Evolutionary conservation across 2,329 filamentous ascomycete genomes (phyloP), one percentile per base, ranked within the genome.

Genomic region (Pseudogymnoascus sp.): DNA sequence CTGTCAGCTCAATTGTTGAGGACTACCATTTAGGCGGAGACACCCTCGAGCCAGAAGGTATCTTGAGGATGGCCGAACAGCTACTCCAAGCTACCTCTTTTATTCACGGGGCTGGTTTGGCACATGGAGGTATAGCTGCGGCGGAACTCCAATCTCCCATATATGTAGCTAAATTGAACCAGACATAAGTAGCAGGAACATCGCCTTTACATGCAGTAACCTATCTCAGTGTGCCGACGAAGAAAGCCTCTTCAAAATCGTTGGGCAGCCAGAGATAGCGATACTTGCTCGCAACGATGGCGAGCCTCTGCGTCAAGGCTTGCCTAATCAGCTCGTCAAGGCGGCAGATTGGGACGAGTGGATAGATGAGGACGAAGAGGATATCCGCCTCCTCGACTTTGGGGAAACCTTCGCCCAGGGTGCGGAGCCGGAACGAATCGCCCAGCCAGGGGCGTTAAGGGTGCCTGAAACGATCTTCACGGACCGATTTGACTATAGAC

Each of bases 171-270:
- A 12, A 57, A 41, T 50, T 9, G 35, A 15, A n/a, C 7, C 58
- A 71, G 68, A 71, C 36, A 66, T 72, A 6, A 72, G 68, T 35
- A 64, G 64, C 11, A 62, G 62, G 28, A 72, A 71, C 15, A 64
- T 71, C 15, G 66, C 66, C 57, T 72, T 71, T 37, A 67, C 53
- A 66, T 62, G 57, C 15, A 63, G 28, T 25, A n/a, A 59, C 43
- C 28, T 68, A 14, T 66, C 47, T 0, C 7, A 35, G 15, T 39
- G 61, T 39, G 18, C 57, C 36, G 43, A 64, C 25, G 50, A 63
- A 35, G 60, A 64, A 28, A 60, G 41, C 22, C 12, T 66, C 60
- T 59, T 66, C 35, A 37, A 66, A 61, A 20, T 58, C 22, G 47
- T 65, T 39, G 60, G 62, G 1, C 2, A 39, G 30, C 64, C 65